Percentiles rank a stretch among this genome's conserved stretches.
These are phyloP conservation scores for Arabis hirsuta DNA, from an alignment of 345 rosid species.

Conservation along the genomic window DNA sequence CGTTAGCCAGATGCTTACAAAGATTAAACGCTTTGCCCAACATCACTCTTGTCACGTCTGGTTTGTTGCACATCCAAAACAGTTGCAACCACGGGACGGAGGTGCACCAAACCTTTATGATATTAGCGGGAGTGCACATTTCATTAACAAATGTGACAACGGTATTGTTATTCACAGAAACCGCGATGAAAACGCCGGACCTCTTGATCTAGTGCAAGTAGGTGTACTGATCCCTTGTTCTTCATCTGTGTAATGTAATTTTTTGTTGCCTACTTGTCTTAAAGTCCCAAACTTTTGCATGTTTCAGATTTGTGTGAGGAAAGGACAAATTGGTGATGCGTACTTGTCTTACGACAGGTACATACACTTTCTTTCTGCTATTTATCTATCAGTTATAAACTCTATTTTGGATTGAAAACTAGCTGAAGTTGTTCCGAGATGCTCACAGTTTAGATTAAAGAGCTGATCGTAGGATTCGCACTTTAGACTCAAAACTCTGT, in stretches of 20 bases:
- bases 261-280: neutral
- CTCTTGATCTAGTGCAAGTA: conserved; percentile 92
- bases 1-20: conserved; percentile 95
- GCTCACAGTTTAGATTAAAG: conserved; percentile 5
- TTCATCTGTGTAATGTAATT: neutral
- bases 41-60: conserved; percentile 93
- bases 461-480: neutral
- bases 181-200: conserved; percentile 81
- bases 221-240: conserved; percentile 29
- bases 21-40: conserved; percentile 90
- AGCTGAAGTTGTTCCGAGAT: neutral
- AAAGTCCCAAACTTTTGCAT: conserved; percentile 1
- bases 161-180: conserved; percentile 93
- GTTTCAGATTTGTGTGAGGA: conserved; percentile 80
- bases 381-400: neutral
- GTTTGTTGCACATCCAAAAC: conserved; percentile 99
- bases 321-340: conserved; percentile 88
- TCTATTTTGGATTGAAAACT: neutral
- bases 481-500: neutral
- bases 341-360: conserved; percentile 85
- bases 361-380: neutral
- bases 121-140: conserved; percentile 98
- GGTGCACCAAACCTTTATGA: conserved; percentile 89
- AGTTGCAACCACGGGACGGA: conserved; percentile 90
- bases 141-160: conserved; percentile 95